phyloP scores from a whole-genome alignment of 2,329 filamentous ascomycete genomes.

The Colletotrichum lindemuthianum region DNA sequence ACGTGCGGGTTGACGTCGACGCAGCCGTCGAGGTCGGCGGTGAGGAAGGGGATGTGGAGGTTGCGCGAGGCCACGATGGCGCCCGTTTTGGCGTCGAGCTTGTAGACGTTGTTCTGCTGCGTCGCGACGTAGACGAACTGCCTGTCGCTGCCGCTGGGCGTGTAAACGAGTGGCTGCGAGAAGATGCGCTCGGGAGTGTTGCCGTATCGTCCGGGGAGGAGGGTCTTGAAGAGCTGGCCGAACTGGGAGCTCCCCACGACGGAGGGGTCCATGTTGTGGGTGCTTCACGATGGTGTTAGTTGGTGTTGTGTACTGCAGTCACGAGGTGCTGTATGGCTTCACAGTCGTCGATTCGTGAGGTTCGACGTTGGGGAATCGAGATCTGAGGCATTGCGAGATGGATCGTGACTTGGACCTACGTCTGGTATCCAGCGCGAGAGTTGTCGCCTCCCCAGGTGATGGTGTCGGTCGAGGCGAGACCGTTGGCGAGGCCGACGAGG shows the following conservation, averaged over 20 bases:
- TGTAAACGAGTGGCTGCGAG: conserved; percentile 62
- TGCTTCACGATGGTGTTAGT: conserved; percentile 42
- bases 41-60: conserved; percentile 60
- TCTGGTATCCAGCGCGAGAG: conserved; percentile 62
- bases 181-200: conserved; percentile 61
- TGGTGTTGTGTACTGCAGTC: too few species aligned
- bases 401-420: conserved; percentile 46
- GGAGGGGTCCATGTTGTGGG: conserved; percentile 71
- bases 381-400: background rate
- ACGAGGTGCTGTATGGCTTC: background rate
- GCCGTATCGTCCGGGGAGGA: conserved; percentile 62
- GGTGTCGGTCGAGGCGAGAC: conserved; percentile 60
- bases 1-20: conserved; percentile 59
- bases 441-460: conserved; percentile 71
- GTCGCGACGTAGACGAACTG: conserved; percentile 67
- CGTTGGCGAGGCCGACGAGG: conserved; percentile 46
- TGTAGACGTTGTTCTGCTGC: conserved; percentile 68
- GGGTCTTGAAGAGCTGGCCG: conserved; percentile 62
- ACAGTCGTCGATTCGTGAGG: background rate
- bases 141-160: conserved; percentile 51
- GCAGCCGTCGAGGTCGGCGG: conserved; percentile 58
- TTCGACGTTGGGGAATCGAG: background rate
- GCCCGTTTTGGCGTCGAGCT: conserved; percentile 64
- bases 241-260: conserved; percentile 66
- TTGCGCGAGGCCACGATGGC: conserved; percentile 58